Base-by-base conservation (phyloP, 228 moss, liverwort and hornwort species). In the Sphagnum magellanicum region DNA sequence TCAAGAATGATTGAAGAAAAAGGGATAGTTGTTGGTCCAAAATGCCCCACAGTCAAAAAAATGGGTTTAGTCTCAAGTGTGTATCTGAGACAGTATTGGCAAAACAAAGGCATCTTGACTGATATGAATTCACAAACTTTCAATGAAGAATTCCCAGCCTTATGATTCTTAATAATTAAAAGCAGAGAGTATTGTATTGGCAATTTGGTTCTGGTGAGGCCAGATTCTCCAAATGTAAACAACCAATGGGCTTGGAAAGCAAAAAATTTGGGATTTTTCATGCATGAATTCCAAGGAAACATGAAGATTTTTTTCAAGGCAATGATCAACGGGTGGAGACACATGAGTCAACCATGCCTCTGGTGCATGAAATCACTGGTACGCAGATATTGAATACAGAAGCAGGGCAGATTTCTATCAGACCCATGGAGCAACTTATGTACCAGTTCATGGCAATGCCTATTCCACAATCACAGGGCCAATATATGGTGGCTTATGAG, bases 171-270 rank as follows among this genome's bases (percentile, higher is more conserved):
- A 15, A 6, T 62, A 16, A 4, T 62, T n/a, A 15, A 15, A 10
- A 15, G 62, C 62, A 62, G 62, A 62, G 62, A 62, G 17, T 62
- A n/a, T 62, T 6, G 62, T 6, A 15, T 62, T 1, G 62, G 62
- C 1, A 16, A 62, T 32, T 62, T 62, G 17, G 62, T 62, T 62
- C 11, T 62, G 62, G 62, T 62, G 62, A 62, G 62, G 62, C 62
- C 62, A 32, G 62, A 62, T 15, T 62, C 62, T n/a, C 12, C 12
- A 55, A 32, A 62, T 15, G 62, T 10, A 32, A 15, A 62, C 11
- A 2, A 62, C 61, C 61, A 0, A 62, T 62, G 62, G 62, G 62
- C 62, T 62, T 62, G 62, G 62, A 62, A 62, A 62, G 62, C 62
- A 15, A 62, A 62, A 1, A 16, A 10, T 0, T 62, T 62, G 62